phyloP scores from a whole-genome alignment of 176 grass and related monocot species.

The Otatea glauca region DNA sequence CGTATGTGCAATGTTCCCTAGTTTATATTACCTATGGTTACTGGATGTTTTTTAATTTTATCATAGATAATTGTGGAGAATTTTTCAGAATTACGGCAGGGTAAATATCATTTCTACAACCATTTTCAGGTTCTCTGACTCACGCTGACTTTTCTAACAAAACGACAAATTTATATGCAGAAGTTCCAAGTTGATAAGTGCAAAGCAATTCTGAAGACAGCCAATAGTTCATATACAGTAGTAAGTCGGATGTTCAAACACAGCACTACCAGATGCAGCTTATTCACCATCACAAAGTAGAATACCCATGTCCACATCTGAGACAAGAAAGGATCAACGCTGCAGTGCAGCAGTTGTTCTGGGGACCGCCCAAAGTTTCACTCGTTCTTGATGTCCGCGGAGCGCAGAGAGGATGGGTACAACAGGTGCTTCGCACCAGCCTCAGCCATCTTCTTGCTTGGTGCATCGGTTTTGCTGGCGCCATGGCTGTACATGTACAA shows the following conservation, averaged over 20 bases:
- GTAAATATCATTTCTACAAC: no score
- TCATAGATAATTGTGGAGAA: no score
- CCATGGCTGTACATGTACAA: slow-evolving; percentile 45
- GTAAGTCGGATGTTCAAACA: not conserved
- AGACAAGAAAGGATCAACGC: not conserved
- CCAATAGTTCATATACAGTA: not conserved
- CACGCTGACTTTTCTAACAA: no score
- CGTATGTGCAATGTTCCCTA: no score
- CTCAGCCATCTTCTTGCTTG: slow-evolving; percentile 52
- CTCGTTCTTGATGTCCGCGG: slow-evolving; percentile 46
- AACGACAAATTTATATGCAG: no score
- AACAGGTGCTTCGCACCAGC: slow-evolving; percentile 51
- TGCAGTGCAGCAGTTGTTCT: no score
- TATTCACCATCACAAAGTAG: not conserved
- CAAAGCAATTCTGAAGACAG: no score
- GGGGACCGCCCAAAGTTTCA: not conserved
- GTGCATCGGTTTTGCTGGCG: slow-evolving; percentile 10
- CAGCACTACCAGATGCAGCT: not conserved
- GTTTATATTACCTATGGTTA: no score
- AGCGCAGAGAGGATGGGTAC: slow-evolving; percentile 55
- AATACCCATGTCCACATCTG: not conserved
- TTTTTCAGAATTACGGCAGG: no score
- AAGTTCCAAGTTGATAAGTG: not conserved
- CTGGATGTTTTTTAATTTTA: no score
- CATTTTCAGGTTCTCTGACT: no score